A percentile compares a stretch with the other conserved stretches of the same genome.
These are phyloP conservation scores for Pyronema omphalodes DNA, from an alignment of 495 filamentous ascomycete species.

Conservation along the genomic window DNA sequence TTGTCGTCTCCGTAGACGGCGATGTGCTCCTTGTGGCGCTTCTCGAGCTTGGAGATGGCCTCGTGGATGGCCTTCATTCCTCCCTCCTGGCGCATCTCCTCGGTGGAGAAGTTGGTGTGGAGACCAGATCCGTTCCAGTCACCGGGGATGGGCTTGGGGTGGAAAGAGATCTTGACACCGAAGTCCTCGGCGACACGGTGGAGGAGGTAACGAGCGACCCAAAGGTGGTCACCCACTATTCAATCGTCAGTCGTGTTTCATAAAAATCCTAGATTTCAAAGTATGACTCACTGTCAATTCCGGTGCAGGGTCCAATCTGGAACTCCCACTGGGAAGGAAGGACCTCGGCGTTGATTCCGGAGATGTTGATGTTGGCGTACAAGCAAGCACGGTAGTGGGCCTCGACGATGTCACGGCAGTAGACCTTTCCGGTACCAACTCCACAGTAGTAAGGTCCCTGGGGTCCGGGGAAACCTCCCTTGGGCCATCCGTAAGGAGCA, in stretches of 20 bases:
- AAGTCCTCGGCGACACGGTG: slow-evolving; percentile 95
- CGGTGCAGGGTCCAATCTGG: slow-evolving; percentile 87
- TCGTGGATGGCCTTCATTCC: slow-evolving; percentile 87
- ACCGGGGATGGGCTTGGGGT: slow-evolving; percentile 94
- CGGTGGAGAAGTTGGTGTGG: slow-evolving; percentile 73
- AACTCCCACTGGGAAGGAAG: slow-evolving; percentile 99
- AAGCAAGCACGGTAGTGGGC: slow-evolving; percentile 96
- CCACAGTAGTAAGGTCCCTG: slow-evolving; percentile 99
- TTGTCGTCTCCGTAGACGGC: slow-evolving; percentile 95
- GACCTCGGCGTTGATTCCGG: slow-evolving; percentile 97
- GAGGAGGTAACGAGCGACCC: slow-evolving; percentile 91
- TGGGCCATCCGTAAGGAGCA: slow-evolving; percentile 90
- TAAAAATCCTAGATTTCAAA: not conserved
- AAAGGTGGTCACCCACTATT: slow-evolving; percentile 86
- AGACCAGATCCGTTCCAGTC: slow-evolving; percentile 99
- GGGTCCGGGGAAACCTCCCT: slow-evolving; percentile 85
- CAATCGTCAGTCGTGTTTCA: slow-evolving; percentile 18
- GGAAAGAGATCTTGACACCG: slow-evolving; percentile 86
- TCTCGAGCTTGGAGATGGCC: slow-evolving; percentile 71
- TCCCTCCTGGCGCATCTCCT: slow-evolving; percentile 70
- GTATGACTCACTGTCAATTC: slow-evolving; percentile 53
- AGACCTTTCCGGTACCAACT: slow-evolving; percentile 92
- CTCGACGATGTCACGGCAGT: slow-evolving; percentile 96
- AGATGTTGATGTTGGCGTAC: slow-evolving; percentile 81
- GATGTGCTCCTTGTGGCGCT: slow-evolving; percentile 87